Base-by-base conservation (phyloP, 257 asterid species). In the Mentha longifolia region DNA sequence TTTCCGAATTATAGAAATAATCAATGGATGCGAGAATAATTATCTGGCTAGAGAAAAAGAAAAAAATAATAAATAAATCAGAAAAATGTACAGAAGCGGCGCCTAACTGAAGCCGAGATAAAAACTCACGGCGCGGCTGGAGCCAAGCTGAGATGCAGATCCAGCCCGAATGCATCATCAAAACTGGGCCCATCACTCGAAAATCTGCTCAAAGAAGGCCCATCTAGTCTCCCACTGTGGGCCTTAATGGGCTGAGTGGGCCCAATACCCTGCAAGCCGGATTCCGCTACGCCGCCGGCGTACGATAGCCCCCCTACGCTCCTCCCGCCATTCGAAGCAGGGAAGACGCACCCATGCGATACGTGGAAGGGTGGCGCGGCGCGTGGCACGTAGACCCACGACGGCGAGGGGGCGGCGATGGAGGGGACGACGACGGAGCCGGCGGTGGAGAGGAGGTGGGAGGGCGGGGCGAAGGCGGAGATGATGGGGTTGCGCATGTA, bases 401-500 rank as follows among this genome's bases (percentile, higher is more conserved):
- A 76, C 17, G 90, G 85, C 0, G 93, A 45, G 1, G 87, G 5
- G 0, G 79, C 28, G 0, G 85, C 46, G 4, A 78, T 31, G 2
- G 88, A 86, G 3, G 90, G 84, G 43, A 94, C 57, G 3, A 35
- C 39, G 39, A 35, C 39, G 39, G 39, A 35, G 39, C 39, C 39
- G 39, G 39, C 39, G 39, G 39, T 35, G 39, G 39, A 35, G 39
- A 92, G 92, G 75, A 92, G 94, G 83, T 91, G 96, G 3, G 95
- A 45, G 17, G 96, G 97, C 20, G 96, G 90, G 3, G 96, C 77
- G 16, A 93, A 93, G 75, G 98, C 96, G 54, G 97, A 80, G 65
- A 83, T 81, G 46, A 92, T 92, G 11, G 97, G 97, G 89, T 87
- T 91, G 1, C 98, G 85, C 92, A 93, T 87, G 86, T 87, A 92